Conservation (phyloP, 106 monocot genomes). For the Platanthera guangdongensis region DNA sequence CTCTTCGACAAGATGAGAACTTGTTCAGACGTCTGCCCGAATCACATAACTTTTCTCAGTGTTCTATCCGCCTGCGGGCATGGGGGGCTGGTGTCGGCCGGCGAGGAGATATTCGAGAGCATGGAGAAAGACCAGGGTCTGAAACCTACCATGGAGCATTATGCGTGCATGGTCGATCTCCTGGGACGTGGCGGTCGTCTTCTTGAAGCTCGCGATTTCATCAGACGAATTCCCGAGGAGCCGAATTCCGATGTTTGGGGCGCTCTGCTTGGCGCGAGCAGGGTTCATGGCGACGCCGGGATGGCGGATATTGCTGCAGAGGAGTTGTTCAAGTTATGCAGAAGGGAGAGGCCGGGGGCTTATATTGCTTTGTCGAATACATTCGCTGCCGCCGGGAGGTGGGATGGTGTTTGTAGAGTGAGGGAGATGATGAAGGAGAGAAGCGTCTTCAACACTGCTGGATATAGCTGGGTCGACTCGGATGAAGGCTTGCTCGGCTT, state of each 20-base stretch:
- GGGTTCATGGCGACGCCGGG: conserved; percentile 71
- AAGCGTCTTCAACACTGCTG: conserved; percentile 55
- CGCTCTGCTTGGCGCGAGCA: conserved; percentile 68
- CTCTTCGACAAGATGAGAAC: conserved; percentile 56
- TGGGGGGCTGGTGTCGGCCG: conserved; percentile 47
- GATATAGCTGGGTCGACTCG: conserved; percentile 48
- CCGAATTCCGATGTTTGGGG: conserved; percentile 85
- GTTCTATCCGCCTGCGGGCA: conserved; percentile 81
- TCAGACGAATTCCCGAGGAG: conserved; percentile 49
- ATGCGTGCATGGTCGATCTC: conserved; percentile 83
- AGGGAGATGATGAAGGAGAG: conserved; percentile 78
- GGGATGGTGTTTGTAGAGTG: conserved; percentile 63
- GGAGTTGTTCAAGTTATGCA: conserved; percentile 57
- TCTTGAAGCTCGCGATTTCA: conserved; percentile 53
- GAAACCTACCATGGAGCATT: conserved; percentile 84
- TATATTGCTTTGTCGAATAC: conserved; percentile 87
- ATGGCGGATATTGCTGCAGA: conserved; percentile 67
- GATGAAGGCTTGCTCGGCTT: conserved; percentile 19
- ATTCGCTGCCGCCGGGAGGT: conserved; percentile 64
- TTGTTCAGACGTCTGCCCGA: conserved; percentile 34
- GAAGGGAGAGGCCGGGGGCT: conserved; percentile 62
- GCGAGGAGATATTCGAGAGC: conserved; percentile 54
- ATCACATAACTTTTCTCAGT: conserved; percentile 64
- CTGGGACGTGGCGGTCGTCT: conserved; percentile 59
- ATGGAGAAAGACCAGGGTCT: conserved; percentile 64